phyloP scores from a whole-genome alignment of 306 rosid species.

The Clitoria ternatea region DNA sequence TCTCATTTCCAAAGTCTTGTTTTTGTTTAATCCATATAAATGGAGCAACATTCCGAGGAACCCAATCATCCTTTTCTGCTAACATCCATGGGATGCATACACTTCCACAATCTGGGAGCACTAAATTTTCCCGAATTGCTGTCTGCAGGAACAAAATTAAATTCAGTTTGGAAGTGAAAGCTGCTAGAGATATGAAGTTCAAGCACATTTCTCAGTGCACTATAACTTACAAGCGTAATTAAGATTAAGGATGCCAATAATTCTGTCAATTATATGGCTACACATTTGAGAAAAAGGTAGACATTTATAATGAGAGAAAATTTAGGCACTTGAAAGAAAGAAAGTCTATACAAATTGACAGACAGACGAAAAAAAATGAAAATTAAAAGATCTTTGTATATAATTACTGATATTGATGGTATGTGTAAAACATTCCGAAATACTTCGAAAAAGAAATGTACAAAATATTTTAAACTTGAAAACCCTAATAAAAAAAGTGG shows the following conservation, averaged over 20 bases:
- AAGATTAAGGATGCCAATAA: constrained; percentile 3
- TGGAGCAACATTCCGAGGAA: constrained; percentile 74
- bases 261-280: not conserved
- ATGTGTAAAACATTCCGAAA: not conserved
- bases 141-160: constrained; percentile 53
- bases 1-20: constrained; percentile 47
- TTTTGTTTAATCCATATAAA: constrained; percentile 66
- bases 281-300: not conserved
- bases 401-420: not conserved
- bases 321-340: not conserved
- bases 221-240: not conserved
- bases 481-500: not conserved
- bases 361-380: not conserved
- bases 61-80: constrained; percentile 92
- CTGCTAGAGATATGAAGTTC: not conserved
- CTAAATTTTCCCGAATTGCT: constrained; percentile 62
- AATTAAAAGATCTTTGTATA: not conserved
- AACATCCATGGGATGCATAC: constrained; percentile 76
- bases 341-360: not conserved
- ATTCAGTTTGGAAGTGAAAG: constrained; percentile 28
- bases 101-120: constrained; percentile 78
- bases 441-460: not conserved
- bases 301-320: constrained; percentile 11
- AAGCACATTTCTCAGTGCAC: not conserved
- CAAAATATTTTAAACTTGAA: constrained; percentile 10